These are phyloP conservation scores for Glycine tomentella DNA, from an alignment of 306 rosid species.

Conservation along the genomic window DNA sequence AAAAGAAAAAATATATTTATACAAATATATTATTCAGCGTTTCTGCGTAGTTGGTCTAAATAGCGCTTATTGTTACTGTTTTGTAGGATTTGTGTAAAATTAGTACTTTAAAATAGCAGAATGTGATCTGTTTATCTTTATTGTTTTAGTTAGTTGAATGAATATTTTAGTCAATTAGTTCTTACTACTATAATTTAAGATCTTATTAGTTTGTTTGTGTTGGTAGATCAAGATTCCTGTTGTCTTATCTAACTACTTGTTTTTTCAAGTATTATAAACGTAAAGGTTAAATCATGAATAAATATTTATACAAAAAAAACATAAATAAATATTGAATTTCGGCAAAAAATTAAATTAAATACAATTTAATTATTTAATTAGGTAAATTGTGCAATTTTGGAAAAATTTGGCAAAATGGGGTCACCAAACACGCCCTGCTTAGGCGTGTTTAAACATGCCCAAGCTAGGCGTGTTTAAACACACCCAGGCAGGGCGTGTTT, in stretches of 20 bases:
- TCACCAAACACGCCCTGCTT: too few species aligned
- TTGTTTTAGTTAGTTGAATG: not conserved
- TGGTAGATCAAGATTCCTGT: not conserved
- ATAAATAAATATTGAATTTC: not conserved
- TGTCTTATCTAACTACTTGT: not conserved
- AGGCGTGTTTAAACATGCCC: too few species aligned
- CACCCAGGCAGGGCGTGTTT: too few species aligned
- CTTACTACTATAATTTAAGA: not conserved
- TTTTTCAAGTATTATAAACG: not conserved
- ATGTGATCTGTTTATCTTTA: not conserved
- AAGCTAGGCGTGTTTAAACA: too few species aligned
- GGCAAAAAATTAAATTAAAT: too few species aligned
- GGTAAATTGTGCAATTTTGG: too few species aligned
- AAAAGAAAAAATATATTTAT: not conserved
- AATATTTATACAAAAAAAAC: too few species aligned
- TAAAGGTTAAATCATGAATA: not conserved
- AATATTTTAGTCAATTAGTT: not conserved
- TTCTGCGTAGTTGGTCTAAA: too few species aligned
- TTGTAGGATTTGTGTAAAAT: not conserved
- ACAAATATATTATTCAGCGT: too few species aligned
- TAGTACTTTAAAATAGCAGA: not conserved
- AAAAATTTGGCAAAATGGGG: too few species aligned
- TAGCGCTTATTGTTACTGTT: not conserved
- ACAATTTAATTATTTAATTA: too few species aligned
- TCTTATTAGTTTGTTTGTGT: not conserved